These are phyloP conservation scores for Oryza glaberrima DNA, from an alignment of 176 grass and related monocot genomes.

Conservation along the genomic window DNA sequence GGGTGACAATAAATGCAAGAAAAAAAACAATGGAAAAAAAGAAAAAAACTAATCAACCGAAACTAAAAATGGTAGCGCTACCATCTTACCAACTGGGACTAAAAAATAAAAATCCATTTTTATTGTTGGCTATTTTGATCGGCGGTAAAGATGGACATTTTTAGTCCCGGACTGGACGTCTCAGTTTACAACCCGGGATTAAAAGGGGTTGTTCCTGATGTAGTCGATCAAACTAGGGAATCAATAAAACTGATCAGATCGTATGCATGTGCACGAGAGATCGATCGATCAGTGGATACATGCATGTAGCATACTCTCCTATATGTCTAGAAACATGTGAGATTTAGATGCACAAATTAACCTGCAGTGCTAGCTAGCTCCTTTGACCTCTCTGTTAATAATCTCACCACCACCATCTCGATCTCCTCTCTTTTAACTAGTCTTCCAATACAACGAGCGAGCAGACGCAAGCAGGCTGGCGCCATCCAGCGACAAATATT, in stretches of 20 bases:
- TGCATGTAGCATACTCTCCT: neutral
- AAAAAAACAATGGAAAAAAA: no score
- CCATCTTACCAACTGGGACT: no score
- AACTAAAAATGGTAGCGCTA: no score
- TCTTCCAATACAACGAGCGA: neutral
- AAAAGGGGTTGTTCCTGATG: neutral
- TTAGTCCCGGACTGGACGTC: no score
- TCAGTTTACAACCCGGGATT: no score
- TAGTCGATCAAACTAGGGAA: neutral
- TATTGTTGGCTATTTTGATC: no score
- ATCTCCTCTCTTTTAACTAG: neutral
- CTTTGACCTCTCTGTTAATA: neutral
- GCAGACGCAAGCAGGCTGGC: neutral
- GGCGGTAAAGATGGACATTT: no score
- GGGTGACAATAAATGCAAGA: no score
- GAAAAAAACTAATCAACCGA: no score
- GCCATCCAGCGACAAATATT: conserved; percentile 58
- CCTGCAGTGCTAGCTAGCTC: neutral
- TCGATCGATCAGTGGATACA: neutral
- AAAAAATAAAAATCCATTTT: no score
- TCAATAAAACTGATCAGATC: neutral
- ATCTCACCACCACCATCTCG: neutral
- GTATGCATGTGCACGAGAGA: neutral
- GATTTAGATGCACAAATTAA: no score
- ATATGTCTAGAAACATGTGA: neutral